Evolutionary conservation across 1,284 basidiomycete species (phyloP), one percentile per base, ranked within the genome.

Genomic region (Kwoniella shivajii): DNA sequence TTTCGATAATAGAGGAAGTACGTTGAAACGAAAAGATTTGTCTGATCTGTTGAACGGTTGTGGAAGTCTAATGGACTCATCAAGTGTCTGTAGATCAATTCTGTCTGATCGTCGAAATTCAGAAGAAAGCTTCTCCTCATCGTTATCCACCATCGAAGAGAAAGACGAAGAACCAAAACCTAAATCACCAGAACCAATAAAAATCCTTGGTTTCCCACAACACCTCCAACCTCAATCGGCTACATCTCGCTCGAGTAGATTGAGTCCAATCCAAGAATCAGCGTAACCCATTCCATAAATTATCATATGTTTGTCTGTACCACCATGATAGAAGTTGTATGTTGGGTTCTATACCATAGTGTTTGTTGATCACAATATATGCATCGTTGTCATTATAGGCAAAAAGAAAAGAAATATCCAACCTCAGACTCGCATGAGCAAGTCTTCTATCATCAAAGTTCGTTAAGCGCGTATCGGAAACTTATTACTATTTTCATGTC

Each of bases 41-140:
- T 43, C 43, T n/a, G 39, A 26, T 27, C 13, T 52, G 1, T n/a
- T 52, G 2, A 26, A 27, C 30, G 31, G 33, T 10, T 46, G 51
- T 20, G 34, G 51, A 14, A 45, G 42, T 38, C 30, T 53, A 22
- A 45, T 53, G 22, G 42, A 53, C 5, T 11, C 20, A 6, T 36
- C 39, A 13, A n/a, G 30, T 30, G 9, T 24, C n/a, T 26, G 11
- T 5, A 18, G 20, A 18, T 27, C 24, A 13, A 26, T 29, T 5
- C 0, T 13, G 27, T 20, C 16, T 13, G 3, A 20, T 1, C 24
- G 22, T 16, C 33, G 27, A 31, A 10, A 14, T 24, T 45, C 43
- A 9, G 16, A 4, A 29, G 3, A 6, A 4, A 10, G 27, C 20
- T 30, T 13, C 43, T 45, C 30, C 13, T 16, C 6, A n/a, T 18